These are phyloP conservation scores for Euphorbia tirucalli DNA, from an alignment of 345 rosid genomes.

Conservation along the genomic window DNA sequence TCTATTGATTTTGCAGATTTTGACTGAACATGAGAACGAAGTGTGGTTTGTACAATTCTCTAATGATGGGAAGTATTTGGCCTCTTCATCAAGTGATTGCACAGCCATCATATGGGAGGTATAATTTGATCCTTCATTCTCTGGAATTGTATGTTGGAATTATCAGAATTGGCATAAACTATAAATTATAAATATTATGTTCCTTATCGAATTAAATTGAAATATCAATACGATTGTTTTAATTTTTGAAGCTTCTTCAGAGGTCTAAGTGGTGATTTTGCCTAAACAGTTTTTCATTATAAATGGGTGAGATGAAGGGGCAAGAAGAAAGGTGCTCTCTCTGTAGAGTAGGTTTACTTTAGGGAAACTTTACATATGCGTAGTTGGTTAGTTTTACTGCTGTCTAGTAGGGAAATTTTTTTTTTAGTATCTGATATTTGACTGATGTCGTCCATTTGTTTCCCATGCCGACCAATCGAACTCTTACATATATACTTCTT, in stretches of 20 bases:
- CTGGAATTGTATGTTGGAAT: background rate
- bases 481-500: too few species aligned
- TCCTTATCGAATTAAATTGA: constrained; percentile 2
- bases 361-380: background rate
- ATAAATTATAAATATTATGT: background rate
- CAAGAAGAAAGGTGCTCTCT: background rate
- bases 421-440: background rate
- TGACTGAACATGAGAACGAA: constrained; percentile 77
- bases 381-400: background rate
- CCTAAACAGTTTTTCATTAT: background rate
- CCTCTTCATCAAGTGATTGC: constrained; percentile 90
- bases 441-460: too few species aligned
- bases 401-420: background rate
- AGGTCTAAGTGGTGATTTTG: background rate
- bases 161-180: background rate
- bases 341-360: background rate
- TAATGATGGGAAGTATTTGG: constrained; percentile 69
- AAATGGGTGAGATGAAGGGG: background rate
- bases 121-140: constrained; percentile 5
- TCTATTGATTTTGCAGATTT: constrained; percentile 50
- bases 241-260: background rate
- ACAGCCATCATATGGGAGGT: constrained; percentile 97
- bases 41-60: constrained; percentile 97
- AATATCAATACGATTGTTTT: background rate
- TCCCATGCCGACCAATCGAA: too few species aligned